phyloP scores from a whole-genome alignment of 179 eudicot genomes.

The Pouteria campechiana region DNA sequence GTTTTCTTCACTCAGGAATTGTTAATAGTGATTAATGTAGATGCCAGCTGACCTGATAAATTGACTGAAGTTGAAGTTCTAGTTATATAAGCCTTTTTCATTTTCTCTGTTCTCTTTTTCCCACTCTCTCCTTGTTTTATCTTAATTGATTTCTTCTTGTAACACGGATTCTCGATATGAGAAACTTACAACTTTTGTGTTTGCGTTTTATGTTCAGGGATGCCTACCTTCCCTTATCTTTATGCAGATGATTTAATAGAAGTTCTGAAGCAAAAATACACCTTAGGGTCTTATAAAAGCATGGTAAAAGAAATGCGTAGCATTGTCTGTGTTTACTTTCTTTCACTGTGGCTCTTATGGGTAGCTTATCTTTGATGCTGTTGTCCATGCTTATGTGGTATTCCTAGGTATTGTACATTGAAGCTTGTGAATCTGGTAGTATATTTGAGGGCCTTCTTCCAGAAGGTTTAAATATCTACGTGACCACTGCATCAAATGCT shows the following conservation, averaged over 20 bases:
- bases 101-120: no score
- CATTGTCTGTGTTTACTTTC: not conserved
- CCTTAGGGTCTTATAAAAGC: constrained; percentile 59
- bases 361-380: not conserved
- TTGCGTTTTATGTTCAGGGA: constrained; percentile 33
- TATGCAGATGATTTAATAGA: constrained; percentile 58
- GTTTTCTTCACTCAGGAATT: no score
- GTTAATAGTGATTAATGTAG: no score
- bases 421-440: constrained; percentile 97
- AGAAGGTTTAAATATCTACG: constrained; percentile 61
- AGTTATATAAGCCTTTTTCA: no score
- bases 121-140: no score
- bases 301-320: constrained; percentile 23
- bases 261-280: constrained; percentile 65
- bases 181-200: not conserved
- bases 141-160: no score
- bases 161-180: no score
- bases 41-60: no score
- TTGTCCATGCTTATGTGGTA: not conserved
- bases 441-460: constrained; percentile 90
- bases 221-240: constrained; percentile 72
- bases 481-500: constrained; percentile 81
- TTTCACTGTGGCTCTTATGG: not conserved
- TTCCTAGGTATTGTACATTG: constrained; percentile 73
- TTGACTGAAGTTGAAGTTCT: no score